Evolutionary conservation across 1,284 basidiomycete genomes (phyloP).

Genomic region (Fomitopsis schrenkii): DNA sequence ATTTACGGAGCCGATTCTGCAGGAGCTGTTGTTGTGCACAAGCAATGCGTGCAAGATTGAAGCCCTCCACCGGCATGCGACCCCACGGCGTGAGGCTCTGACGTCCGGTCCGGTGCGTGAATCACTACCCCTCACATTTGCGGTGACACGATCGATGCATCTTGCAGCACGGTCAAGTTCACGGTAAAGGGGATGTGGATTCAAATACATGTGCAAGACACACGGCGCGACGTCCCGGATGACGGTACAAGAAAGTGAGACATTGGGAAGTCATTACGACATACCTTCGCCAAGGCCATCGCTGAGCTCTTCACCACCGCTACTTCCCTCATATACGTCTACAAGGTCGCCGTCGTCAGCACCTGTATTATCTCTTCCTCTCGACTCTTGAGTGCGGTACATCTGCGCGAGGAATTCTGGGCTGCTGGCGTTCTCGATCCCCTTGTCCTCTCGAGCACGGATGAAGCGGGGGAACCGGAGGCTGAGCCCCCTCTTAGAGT

Average conservation of each 20-base stretch:
- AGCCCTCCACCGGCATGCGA: no score
- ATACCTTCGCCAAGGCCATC: not conserved
- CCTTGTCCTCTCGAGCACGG: constrained; percentile 77
- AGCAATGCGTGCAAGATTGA: no score
- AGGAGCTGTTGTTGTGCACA: no score
- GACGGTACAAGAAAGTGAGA: not conserved
- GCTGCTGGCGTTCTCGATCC: constrained; percentile 73
- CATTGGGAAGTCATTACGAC: not conserved
- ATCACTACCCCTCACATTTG: no score
- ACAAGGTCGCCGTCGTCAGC: constrained; percentile 56
- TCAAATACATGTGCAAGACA: no score
- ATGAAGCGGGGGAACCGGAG: constrained; percentile 92
- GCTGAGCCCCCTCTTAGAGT: constrained; percentile 67
- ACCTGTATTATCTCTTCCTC: constrained; percentile 31
- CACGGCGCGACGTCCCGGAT: no score
- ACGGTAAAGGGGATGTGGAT: no score
- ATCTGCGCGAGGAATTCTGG: constrained; percentile 69
- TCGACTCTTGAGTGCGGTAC: constrained; percentile 60
- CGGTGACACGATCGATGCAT: no score
- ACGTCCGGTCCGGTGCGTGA: no score
- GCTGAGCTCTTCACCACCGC: not conserved
- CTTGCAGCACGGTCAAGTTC: no score
- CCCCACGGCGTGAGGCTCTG: no score
- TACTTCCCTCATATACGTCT: constrained; percentile 39
- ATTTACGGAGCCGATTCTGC: no score